Conservation (phyloP, 257 asterid species). For the Forsythia suspensa region DNA sequence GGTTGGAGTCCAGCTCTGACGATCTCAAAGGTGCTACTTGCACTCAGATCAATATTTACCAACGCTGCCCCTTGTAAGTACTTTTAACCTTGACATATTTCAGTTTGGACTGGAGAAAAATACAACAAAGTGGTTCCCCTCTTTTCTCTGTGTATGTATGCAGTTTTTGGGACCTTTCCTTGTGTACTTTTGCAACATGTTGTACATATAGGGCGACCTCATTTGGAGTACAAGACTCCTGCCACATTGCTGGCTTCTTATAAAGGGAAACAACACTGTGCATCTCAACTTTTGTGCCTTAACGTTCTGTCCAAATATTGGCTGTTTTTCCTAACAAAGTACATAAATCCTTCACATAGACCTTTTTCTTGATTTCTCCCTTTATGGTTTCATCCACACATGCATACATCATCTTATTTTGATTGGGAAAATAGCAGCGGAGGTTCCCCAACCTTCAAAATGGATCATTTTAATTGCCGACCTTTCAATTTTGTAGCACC, state of each 20-base stretch:
- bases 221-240: not conserved
- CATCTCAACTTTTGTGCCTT: not conserved
- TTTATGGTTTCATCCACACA: not conserved
- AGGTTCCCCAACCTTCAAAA: not conserved
- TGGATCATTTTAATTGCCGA: not conserved
- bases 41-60: conserved; percentile 77
- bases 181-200: not conserved
- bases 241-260: not conserved
- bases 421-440: not conserved
- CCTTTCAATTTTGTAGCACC: not conserved
- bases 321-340: not conserved
- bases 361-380: not conserved
- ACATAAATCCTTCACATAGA: no score
- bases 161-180: not conserved
- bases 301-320: not conserved
- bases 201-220: not conserved
- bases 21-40: conserved; percentile 77
- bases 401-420: not conserved
- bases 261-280: not conserved
- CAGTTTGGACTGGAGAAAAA: not conserved
- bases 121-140: not conserved
- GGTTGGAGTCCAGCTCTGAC: conserved; percentile 98
- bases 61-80: conserved; percentile 74
- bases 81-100: not conserved
- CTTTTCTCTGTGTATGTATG: not conserved